Percentiles rank a stretch among this genome's conserved stretches.
Conservation (phyloP, 2,329 filamentous ascomycete genomes). For the Colletotrichum horii region DNA sequence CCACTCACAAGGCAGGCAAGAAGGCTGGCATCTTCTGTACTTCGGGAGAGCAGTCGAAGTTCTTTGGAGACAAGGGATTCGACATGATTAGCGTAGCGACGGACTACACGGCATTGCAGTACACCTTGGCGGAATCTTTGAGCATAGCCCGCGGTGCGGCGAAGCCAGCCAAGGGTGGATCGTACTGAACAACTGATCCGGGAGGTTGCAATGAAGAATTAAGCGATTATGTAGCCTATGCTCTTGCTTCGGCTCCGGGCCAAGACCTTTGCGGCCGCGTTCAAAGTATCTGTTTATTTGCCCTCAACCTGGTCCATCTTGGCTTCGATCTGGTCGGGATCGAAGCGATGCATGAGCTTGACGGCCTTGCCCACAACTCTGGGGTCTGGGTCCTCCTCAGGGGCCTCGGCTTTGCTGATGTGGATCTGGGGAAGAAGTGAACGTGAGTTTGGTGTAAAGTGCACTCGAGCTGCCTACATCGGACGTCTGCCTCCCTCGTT, state of each 20-base stretch:
- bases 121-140: conserved; percentile 49
- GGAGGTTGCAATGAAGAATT: neutral
- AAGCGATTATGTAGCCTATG: neutral
- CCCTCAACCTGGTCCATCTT: conserved; percentile 69
- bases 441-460: neutral
- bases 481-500: neutral
- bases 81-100: conserved; percentile 66
- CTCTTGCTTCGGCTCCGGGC: neutral
- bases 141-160: conserved; percentile 48
- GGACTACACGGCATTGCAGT: conserved; percentile 58
- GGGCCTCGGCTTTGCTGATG: conserved; percentile 61
- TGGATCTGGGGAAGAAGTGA: conserved; percentile 51
- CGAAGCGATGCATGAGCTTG: conserved; percentile 83
- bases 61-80: conserved; percentile 61
- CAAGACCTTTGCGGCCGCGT: neutral
- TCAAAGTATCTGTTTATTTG: neutral
- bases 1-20: conserved; percentile 67
- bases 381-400: conserved; percentile 58
- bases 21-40: conserved; percentile 68
- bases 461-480: neutral
- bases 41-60: conserved; percentile 59
- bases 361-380: conserved; percentile 62
- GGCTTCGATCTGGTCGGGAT: conserved; percentile 65
- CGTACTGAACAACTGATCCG: conserved; percentile 39
- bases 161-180: conserved; percentile 40